These are phyloP conservation scores for Stevia rebaudiana DNA, from an alignment of 140 eudicot genomes.

Conservation along the genomic window DNA sequence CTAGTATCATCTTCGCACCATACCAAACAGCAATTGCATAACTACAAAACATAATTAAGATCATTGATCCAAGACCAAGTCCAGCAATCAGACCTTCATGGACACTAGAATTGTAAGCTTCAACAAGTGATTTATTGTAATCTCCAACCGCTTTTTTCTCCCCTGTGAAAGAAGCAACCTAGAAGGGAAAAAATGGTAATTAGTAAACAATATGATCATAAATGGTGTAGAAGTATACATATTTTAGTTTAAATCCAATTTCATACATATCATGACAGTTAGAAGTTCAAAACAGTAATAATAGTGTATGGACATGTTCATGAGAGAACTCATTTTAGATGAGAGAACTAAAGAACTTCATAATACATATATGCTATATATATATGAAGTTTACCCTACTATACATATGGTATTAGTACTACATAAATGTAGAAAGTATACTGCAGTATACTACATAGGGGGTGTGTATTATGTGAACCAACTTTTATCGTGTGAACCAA, in stretches of 20 bases:
- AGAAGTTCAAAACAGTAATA: background rate
- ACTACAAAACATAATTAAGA: constrained; percentile 44
- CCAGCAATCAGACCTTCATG: constrained; percentile 71
- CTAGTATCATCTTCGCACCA: constrained; percentile 67
- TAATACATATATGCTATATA: too few species aligned
- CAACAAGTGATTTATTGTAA: constrained; percentile 50
- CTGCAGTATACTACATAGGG: too few species aligned
- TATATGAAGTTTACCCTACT: too few species aligned
- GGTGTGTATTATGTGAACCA: too few species aligned
- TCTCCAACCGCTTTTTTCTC: constrained; percentile 67
- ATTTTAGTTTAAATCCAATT: background rate
- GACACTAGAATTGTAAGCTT: constrained; percentile 65
- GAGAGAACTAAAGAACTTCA: too few species aligned
- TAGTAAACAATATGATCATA: background rate
- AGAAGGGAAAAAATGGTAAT: background rate
- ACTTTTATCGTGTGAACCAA: too few species aligned
- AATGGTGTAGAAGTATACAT: background rate
- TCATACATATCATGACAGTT: background rate
- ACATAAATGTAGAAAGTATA: too few species aligned
- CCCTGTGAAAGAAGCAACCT: constrained; percentile 91
- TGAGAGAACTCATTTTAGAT: too few species aligned
- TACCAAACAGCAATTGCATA: constrained; percentile 76
- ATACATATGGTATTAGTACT: too few species aligned
- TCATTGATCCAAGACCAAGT: constrained; percentile 55
- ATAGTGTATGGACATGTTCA: too few species aligned